These are phyloP conservation scores for Antitrichia curtipendula DNA, from an alignment of 225 moss, liverwort and hornwort genomes.

Conservation along the genomic window DNA sequence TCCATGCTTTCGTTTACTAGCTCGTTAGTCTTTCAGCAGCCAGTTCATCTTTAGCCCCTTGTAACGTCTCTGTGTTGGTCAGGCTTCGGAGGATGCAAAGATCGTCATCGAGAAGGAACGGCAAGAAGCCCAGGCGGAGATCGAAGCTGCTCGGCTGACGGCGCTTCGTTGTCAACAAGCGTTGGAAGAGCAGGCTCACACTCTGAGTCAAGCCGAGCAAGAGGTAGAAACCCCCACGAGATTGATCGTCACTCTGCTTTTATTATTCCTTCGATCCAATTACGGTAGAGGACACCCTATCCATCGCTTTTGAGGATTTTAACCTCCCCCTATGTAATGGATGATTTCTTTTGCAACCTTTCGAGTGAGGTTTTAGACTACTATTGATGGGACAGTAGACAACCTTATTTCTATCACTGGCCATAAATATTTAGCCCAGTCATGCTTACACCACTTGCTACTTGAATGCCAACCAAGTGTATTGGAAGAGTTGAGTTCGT, in stretches of 20 bases:
- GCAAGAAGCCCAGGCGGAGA: constrained; percentile 39
- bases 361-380: not conserved
- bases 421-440: not conserved
- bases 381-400: not conserved
- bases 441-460: not conserved
- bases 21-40: not conserved
- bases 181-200: constrained; percentile 33
- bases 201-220: constrained; percentile 30
- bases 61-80: not conserved
- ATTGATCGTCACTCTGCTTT: not conserved
- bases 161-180: constrained; percentile 41
- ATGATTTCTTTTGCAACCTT: not conserved
- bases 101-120: constrained; percentile 35
- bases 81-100: constrained; percentile 47
- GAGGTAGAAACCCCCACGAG: constrained; percentile 3
- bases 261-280: not conserved
- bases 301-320: not conserved
- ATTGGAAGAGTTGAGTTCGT: not conserved
- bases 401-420: not conserved
- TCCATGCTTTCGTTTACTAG: not conserved
- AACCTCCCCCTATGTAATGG: not conserved
- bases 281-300: not conserved
- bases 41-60: not conserved
- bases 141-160: constrained; percentile 34
- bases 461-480: not conserved